A percentile compares a stretch with the other conserved stretches of the same genome.
These are phyloP conservation scores for Salix viminalis DNA, from an alignment of 345 rosid species.

Conservation along the genomic window DNA sequence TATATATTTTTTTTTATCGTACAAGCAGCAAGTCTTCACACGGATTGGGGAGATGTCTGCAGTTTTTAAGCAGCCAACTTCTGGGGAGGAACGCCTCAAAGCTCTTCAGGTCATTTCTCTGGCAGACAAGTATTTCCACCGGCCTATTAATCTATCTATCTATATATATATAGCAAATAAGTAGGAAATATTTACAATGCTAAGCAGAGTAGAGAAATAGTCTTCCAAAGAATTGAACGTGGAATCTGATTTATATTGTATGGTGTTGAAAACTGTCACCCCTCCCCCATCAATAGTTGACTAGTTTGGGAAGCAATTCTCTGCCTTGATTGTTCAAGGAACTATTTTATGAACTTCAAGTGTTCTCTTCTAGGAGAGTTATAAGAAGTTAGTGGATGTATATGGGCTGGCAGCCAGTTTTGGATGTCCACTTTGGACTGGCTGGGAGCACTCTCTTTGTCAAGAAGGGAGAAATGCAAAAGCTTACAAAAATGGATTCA, in stretches of 20 bases:
- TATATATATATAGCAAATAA: too few relatives aligned
- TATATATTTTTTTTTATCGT: background rate
- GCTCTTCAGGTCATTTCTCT: conserved; percentile 42
- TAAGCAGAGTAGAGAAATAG: too few relatives aligned
- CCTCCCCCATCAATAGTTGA: background rate
- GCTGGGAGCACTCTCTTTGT: background rate
- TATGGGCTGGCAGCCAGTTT: background rate
- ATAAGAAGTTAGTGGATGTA: background rate
- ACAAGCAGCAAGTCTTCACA: conserved; percentile 42
- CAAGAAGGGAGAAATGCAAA: background rate
- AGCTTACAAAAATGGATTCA: background rate
- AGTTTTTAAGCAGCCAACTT: conserved; percentile 50
- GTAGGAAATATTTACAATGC: too few relatives aligned
- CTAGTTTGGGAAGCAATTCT: background rate
- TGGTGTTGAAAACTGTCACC: background rate
- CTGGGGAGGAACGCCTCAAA: conserved; percentile 41
- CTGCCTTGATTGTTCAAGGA: background rate
- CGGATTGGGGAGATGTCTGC: conserved; percentile 49
- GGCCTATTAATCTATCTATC: too few relatives aligned
- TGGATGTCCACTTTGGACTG: background rate
- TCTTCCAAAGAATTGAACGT: too few relatives aligned
- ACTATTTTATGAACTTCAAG: background rate
- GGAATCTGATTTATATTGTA: too few relatives aligned
- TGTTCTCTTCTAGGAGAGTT: background rate
- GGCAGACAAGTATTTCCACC: too few relatives aligned